Base-by-base conservation (phyloP, 306 rosid species). In the Trifolium repens region DNA sequence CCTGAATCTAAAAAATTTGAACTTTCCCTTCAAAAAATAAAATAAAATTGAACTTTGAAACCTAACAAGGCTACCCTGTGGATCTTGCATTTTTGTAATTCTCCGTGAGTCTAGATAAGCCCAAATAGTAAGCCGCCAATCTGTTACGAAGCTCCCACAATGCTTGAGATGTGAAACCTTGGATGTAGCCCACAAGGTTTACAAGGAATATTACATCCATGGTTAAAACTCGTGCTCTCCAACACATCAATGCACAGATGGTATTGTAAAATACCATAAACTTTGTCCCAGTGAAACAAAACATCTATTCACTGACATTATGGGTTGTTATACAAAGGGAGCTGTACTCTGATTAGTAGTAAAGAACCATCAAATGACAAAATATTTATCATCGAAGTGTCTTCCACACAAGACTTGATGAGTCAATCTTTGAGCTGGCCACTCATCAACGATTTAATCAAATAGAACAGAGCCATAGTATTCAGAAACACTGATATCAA, bases 151-250 rank as follows among this genome's bases (percentile, higher is more conserved):
- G 34, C 60, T 73, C 72, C 79, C 71, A 70, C 62, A 72, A 70
- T 55, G 63, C 68, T 49, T 68, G 82, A 10, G 71, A 73, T 43
- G 49, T 22, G 69, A 73, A 79, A 76, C 71, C 72, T 67, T 74
- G 63, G 68, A 59, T 30, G 65, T 27, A 2, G 40, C 40, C 40
- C 11, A 34, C 52, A 59, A 69, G 74, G 47, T 73, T 49, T 30
- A 46, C 80, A 50, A 72, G 8, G 67, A 76, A 73, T 63, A 60
- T 54, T 27, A 46, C 61, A 68, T 75, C 42, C 63, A 37, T 22
- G 49, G 52, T 71, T 73, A 74, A 78, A 74, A 78, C 37, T 32
- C 66, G 53, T 61, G 75, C 55, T 76, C 76, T 68, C 81, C 69
- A 70, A 49, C 26, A 55, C 67, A 64, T 57, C 39, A 66, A 46